Base-by-base conservation (phyloP, 2,329 filamentous ascomycete genomes). In the Cladophialophora exuberans region DNA sequence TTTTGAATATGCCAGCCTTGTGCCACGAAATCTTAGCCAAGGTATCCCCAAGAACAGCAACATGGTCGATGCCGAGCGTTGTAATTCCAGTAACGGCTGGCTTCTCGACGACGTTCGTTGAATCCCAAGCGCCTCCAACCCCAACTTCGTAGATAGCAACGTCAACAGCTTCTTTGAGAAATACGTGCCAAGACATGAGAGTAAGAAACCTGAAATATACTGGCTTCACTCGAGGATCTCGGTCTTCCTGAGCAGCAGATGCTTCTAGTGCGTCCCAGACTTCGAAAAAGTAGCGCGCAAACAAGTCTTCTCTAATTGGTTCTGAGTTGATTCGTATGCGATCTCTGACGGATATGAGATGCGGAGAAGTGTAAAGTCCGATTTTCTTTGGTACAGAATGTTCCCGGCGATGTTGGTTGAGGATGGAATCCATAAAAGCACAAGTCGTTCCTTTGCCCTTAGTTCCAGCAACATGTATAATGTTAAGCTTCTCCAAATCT, bases 1-100 rank as follows among this genome's bases (percentile, higher is more conserved):
- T n/a, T 23, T 43, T 43, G 39, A 43, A 43, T n/a, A 43, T 43
- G 9, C 23, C 39, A 6, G 39, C 39, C 23, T 43, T 43, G n/a
- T 43, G 39, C 39, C 39, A 43, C 9, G 39, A n/a, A 2, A 43
- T n/a, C n/a, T 43, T 23, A 7, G 23, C 39, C 20, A 43, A 15
- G 18, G 20, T n/a, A 15, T 10, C 20, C 1, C 39, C 39, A 4
- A 43, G 39, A 23, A 13, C 20, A 15, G 39, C 39, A 13, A 43
- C n/a, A 43, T 43, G 23, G 15, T 43, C 39, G 1, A 25, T 11
- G 6, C 39, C 20, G 39, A 43, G 23, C 20, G 39, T n/a, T n/a
- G 39, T 43, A 6, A 43, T 28, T 15, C 18, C 39, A 6, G 39
- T 43, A n/a, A 43, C 23, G 11, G 26, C 39, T 23, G 18, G 39